These are phyloP conservation scores for Dacryopinax spathularia DNA, from an alignment of 768 basidiomycete species.

Conservation along the genomic window DNA sequence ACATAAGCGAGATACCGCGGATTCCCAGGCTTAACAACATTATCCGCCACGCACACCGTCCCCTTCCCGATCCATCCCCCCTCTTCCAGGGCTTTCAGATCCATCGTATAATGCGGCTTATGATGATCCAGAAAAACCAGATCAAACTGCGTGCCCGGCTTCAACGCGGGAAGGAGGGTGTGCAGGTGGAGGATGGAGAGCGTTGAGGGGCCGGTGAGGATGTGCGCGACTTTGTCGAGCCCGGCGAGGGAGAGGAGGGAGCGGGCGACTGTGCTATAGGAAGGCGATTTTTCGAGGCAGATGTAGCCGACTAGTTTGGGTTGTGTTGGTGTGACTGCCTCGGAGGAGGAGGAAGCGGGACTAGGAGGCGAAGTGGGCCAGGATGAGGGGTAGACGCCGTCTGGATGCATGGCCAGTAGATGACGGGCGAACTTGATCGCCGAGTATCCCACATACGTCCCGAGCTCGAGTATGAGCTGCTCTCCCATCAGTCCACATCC, in stretches of 20 bases:
- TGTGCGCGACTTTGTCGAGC: conserved; percentile 19
- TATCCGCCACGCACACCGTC: conserved; percentile 22
- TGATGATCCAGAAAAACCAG: conserved; percentile 24
- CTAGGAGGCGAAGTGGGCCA: conserved; percentile 12
- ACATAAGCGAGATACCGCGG: conserved; percentile 23
- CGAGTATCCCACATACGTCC: conserved; percentile 22
- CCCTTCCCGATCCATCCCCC: conserved; percentile 23
- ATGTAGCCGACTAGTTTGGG: conserved; percentile 22
- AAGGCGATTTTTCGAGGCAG: conserved; percentile 20
- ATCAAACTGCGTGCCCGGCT: conserved; percentile 17
- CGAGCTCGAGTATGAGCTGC: conserved; percentile 21
- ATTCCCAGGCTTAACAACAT: conserved; percentile 24
- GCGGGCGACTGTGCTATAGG: conserved; percentile 19
- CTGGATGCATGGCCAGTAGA: conserved; percentile 15
- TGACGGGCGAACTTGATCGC: conserved; percentile 20
- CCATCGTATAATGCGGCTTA: conserved; percentile 22
- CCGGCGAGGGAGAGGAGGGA: conserved; percentile 20
- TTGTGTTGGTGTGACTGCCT: conserved; percentile 10
- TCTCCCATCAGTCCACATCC: background rate
- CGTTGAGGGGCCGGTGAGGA: conserved; percentile 20
- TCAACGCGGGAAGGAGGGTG: conserved; percentile 18
- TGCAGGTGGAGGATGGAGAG: conserved; percentile 15
- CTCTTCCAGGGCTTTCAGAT: conserved; percentile 22
- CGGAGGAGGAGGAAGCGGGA: too few species aligned
- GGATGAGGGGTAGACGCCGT: conserved; percentile 15